Conservation (phyloP, 345 rosid species). For the Clarkia xantiana region DNA sequence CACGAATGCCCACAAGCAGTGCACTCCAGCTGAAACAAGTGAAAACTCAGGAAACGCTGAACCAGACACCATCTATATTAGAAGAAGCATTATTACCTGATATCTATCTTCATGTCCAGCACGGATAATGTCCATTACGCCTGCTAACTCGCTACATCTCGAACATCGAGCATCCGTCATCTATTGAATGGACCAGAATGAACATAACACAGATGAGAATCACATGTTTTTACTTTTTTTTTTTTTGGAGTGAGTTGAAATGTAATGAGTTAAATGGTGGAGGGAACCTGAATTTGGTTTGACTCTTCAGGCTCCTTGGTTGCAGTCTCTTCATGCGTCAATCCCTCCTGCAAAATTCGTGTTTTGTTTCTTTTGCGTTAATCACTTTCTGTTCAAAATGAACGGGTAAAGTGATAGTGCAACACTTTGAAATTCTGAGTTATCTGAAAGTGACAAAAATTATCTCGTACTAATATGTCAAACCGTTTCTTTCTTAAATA, state of each 20-base stretch:
- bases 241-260: background rate
- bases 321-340: slow-evolving; percentile 71
- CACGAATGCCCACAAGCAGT: slow-evolving; percentile 73
- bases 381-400: too few relatives aligned
- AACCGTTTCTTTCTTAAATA: too few relatives aligned
- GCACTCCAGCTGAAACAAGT: slow-evolving; percentile 63
- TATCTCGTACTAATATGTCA: too few relatives aligned
- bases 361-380: too few relatives aligned
- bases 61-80: background rate
- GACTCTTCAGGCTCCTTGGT: slow-evolving; percentile 78
- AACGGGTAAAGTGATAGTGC: too few relatives aligned
- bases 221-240: background rate
- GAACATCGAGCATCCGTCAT: slow-evolving; percentile 67
- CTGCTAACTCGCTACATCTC: slow-evolving; percentile 67
- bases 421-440: too few relatives aligned
- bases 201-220: slow-evolving; percentile 1
- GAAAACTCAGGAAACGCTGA: too few relatives aligned
- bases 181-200: slow-evolving; percentile 15
- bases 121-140: slow-evolving; percentile 83
- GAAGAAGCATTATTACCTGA: slow-evolving; percentile 39
- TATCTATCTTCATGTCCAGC: slow-evolving; percentile 95
- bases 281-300: slow-evolving; percentile 60
- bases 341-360: slow-evolving; percentile 53
- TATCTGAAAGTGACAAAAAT: too few relatives aligned
- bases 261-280: background rate